Conservation (phyloP, 2,329 filamentous ascomycete species). For the Nigrospora osmanthi region DNA sequence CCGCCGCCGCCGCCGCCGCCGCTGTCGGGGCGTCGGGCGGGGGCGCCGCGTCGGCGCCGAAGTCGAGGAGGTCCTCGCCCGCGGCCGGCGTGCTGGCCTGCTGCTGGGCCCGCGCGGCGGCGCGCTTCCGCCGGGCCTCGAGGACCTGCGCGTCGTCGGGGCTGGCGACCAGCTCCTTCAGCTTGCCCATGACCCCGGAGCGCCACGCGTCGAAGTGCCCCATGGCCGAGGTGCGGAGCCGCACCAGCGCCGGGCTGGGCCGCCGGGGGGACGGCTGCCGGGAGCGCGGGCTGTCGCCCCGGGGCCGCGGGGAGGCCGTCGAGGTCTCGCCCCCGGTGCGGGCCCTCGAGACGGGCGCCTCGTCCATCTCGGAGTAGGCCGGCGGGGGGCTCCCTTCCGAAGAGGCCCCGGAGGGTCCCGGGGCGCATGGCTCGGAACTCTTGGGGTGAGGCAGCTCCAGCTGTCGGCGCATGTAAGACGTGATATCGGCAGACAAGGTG, state of each 20-base stretch:
- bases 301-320: conserved; percentile 4
- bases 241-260: conserved; percentile 21
- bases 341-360: conserved; percentile 11
- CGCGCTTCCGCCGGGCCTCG: conserved; percentile 36
- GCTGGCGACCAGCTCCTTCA: conserved; percentile 58
- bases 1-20: conserved; percentile 6
- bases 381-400: conserved; percentile 4
- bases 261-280: no score
- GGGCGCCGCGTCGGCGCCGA: conserved; percentile 21
- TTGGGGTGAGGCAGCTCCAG: conserved; percentile 28
- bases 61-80: conserved; percentile 32
- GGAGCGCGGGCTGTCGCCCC: no score
- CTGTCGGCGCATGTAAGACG: conserved; percentile 44
- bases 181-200: conserved; percentile 57
- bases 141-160: conserved; percentile 39
- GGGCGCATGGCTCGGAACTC: background rate
- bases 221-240: conserved; percentile 46
- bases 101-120: conserved; percentile 30
- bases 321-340: conserved; percentile 6
- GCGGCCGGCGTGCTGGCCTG: conserved; percentile 24
- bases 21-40: conserved; percentile 23
- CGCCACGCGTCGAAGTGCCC: conserved; percentile 73
- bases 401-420: conserved; percentile 6
- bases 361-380: conserved; percentile 10
- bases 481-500: conserved; percentile 41